These are phyloP conservation scores for Podospora tetraspora DNA, from an alignment of 495 filamentous ascomycete genomes.

Conservation along the genomic window DNA sequence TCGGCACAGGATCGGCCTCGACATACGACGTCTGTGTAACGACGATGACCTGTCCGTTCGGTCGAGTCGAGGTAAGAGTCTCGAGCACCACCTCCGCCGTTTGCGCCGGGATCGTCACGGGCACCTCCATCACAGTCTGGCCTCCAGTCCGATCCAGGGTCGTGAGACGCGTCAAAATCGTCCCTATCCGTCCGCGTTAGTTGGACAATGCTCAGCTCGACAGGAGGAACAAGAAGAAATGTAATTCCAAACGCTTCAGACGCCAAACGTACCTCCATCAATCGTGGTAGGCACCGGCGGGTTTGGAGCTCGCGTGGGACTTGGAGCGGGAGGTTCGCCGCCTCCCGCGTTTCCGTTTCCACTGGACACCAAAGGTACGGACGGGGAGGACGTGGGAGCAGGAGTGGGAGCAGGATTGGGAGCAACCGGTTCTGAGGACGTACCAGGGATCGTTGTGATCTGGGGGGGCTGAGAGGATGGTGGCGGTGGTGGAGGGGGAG, in stretches of 20 bases:
- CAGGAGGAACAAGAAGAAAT: neutral
- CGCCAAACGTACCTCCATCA: conserved; percentile 25
- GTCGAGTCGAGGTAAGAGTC: conserved; percentile 35
- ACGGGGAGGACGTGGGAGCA: neutral
- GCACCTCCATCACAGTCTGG: neutral
- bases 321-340: neutral
- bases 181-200: conserved; percentile 10
- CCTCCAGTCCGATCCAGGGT: neutral
- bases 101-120: conserved; percentile 7
- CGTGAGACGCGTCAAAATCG: conserved; percentile 17
- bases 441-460: neutral
- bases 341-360: neutral
- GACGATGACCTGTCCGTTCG: conserved; percentile 33
- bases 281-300: conserved; percentile 19
- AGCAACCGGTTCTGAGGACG: neutral
- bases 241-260: neutral
- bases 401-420: neutral
- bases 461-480: neutral
- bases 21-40: conserved; percentile 28
- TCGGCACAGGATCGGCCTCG: conserved; percentile 10
- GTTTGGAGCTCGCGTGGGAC: neutral
- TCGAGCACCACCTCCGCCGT: conserved; percentile 18
- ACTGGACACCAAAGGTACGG: neutral
- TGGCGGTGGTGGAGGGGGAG: neutral
- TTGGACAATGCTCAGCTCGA: neutral